These are phyloP conservation scores for Nemania abortiva DNA, from an alignment of 2,329 filamentous ascomycete species.

Conservation along the genomic window DNA sequence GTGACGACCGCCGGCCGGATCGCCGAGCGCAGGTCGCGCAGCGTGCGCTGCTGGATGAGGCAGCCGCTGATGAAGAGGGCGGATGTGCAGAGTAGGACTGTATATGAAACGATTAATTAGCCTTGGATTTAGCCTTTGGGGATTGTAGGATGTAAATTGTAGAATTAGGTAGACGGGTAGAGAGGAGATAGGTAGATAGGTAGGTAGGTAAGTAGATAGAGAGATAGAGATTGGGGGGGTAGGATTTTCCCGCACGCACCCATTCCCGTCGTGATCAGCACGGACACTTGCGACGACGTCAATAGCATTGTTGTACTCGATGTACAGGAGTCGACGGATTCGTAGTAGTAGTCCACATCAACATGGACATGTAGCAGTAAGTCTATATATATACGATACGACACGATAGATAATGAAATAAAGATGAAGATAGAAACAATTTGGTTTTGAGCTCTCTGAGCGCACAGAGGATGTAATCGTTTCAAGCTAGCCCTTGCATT, in stretches of 20 bases:
- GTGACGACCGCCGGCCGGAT: conserved; percentile 66
- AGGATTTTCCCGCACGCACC: conserved; percentile 56
- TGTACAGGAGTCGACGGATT: neutral
- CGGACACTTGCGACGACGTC: conserved; percentile 76
- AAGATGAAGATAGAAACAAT: neutral
- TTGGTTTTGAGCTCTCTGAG: neutral
- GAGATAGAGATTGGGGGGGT: neutral
- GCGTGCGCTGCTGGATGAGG: conserved; percentile 85
- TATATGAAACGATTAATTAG: conserved; percentile 41
- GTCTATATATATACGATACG: conserved; percentile 11
- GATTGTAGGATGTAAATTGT: neutral
- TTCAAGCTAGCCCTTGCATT: neutral
- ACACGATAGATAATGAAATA: conserved; percentile 4
- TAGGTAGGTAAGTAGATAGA: neutral
- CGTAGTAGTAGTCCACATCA: conserved; percentile 5
- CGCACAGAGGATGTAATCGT: neutral
- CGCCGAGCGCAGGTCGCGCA: conserved; percentile 79
- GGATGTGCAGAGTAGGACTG: conserved; percentile 81
- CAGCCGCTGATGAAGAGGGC: conserved; percentile 91
- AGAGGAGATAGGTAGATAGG: neutral
- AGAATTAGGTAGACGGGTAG: neutral
- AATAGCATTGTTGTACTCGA: conserved; percentile 63
- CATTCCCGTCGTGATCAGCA: conserved; percentile 72
- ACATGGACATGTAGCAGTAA: neutral
- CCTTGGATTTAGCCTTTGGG: neutral